Evolutionary conservation across 352 stramenopile genomes (phyloP).

Genomic region (Phytophthora tentaculata): DNA sequence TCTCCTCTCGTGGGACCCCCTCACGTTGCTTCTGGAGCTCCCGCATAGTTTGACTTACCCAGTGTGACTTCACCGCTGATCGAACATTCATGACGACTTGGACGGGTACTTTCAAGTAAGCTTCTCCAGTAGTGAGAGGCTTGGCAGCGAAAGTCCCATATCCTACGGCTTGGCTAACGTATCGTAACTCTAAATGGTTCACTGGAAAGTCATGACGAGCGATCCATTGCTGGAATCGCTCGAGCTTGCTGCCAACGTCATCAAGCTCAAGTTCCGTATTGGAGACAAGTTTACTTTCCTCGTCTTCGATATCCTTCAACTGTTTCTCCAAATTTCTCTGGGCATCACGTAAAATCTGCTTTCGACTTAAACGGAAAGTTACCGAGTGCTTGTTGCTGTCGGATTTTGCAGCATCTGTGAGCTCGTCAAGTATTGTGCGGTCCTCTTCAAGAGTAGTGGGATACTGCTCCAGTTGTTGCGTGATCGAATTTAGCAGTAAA

Average conservation of each 20-base stretch:
- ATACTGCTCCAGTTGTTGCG: slow-evolving; percentile 37
- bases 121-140: slow-evolving; percentile 51
- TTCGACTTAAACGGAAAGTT: slow-evolving; percentile 58
- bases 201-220: slow-evolving; percentile 35
- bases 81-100: slow-evolving; percentile 71
- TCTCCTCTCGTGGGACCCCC: slow-evolving; percentile 43
- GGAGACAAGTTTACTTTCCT: background rate
- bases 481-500: slow-evolving; percentile 19
- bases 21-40: slow-evolving; percentile 17
- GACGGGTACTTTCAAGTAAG: slow-evolving; percentile 85
- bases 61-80: slow-evolving; percentile 57
- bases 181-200: slow-evolving; percentile 67
- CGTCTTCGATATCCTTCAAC: background rate
- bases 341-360: slow-evolving; percentile 51
- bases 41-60: slow-evolving; percentile 43
- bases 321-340: slow-evolving; percentile 18
- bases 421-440: background rate
- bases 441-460: slow-evolving; percentile 53
- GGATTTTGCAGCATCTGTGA: background rate
- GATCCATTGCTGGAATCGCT: slow-evolving; percentile 62
- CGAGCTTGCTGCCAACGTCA: slow-evolving; percentile 17
- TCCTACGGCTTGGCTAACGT: slow-evolving; percentile 54
- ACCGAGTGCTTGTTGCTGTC: slow-evolving; percentile 37
- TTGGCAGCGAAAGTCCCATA: slow-evolving; percentile 75
- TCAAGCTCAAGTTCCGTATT: background rate